Evolutionary conservation across 257 asterid genomes (phyloP).

Genomic region (Cordia subcordata): DNA sequence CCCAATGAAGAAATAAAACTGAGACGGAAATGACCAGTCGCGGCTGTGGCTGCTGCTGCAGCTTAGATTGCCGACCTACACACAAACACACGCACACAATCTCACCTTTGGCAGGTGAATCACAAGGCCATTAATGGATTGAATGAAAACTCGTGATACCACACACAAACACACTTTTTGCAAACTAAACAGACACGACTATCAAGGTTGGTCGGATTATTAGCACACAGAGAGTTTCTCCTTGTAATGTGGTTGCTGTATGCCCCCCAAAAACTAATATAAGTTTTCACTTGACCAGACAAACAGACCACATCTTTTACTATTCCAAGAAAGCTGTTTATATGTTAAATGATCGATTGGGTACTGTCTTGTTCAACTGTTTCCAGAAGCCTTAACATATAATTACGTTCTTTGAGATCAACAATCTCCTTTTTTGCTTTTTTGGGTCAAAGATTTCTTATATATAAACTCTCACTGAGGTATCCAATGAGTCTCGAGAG

Average conservation of each 20-base stretch:
- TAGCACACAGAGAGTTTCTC: too few species aligned
- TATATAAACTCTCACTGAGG: background rate
- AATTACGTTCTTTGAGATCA: background rate
- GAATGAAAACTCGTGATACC: background rate
- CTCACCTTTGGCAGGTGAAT: too few species aligned
- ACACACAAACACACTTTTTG: too few species aligned
- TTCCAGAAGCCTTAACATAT: background rate
- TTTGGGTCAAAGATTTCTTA: too few species aligned
- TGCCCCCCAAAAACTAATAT: too few species aligned
- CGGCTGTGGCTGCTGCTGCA: too few species aligned
- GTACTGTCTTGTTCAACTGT: background rate
- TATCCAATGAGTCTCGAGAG: background rate
- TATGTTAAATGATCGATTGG: background rate
- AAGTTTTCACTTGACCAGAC: slow-evolving; percentile 15
- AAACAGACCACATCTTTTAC: slow-evolving; percentile 18
- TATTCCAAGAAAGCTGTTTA: slow-evolving; percentile 12
- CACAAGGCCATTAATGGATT: too few species aligned
- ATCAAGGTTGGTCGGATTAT: slow-evolving; percentile 16
- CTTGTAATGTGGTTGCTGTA: slow-evolving; percentile 11
- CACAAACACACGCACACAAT: too few species aligned
- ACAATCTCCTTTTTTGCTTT: too few species aligned
- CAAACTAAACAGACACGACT: background rate
- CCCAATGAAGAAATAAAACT: too few species aligned
- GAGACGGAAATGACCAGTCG: too few species aligned
- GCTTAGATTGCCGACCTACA: too few species aligned